Base-by-base conservation (phyloP, 495 filamentous ascomycete genomes). In the Penicillium tannophilum region DNA sequence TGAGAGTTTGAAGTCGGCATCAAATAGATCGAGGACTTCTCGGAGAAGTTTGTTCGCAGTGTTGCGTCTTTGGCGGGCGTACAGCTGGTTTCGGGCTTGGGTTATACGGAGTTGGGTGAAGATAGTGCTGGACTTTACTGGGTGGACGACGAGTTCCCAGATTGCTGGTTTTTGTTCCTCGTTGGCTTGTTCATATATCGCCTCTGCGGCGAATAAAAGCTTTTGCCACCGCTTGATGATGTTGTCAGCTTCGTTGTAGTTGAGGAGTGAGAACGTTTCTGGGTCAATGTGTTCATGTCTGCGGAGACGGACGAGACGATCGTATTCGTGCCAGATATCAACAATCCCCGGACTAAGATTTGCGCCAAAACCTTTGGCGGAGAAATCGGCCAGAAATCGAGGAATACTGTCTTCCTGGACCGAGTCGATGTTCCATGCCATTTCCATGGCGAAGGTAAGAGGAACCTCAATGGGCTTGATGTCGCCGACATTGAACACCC, bases 401-500 rank as follows among this genome's bases (percentile, higher is more conserved):
- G 68, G 63, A 20, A 84, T 80, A 60, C 78, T 84, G 56, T 82
- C 75, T 9, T 41, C 31, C 4, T 45, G 35, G 11, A 65, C 24
- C 2, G 52, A 65, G 43, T 62, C 9, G 31, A 65, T 54, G n/a
- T 65, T 41, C 63, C 63, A 65, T 20, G 63, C 63, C 59, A 65
- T 59, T 23, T 61, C 48, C 63, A 65, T 61, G 30, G 63, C 63
- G 23, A 62, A 65, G 4, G 63, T 65, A 4, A 65, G 31, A 0
- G 63, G 63, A 0, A 59, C 9, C 31, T 65, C 63, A 6, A 65
- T 58, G 1, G 63, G 63, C 49, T 70, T 70, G 49, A 91, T 72
- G 63, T 92, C 88, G 36, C 89, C 88, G 23, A 92, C 82, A 62
- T 91, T 92, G 64, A 90, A 85, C 43, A 91, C 81, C 89, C 89